phyloP scores from a whole-genome alignment of 139 green algal species.

The Chlamydomonas applanata region DNA sequence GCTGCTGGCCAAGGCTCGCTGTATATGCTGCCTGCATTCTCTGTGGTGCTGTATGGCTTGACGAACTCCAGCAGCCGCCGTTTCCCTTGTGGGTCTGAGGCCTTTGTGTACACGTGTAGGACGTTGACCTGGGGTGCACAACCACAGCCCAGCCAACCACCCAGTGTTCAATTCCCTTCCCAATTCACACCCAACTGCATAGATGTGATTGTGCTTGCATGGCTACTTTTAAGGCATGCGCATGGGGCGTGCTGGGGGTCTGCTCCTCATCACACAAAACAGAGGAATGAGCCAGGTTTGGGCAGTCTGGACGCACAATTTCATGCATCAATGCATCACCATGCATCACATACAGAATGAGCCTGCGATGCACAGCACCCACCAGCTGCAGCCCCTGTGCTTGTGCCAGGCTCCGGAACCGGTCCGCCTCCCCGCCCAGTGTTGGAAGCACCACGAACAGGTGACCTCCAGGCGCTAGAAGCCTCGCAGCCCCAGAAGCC shows the following conservation, averaged over 20 bases:
- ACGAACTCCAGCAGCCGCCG: conserved; percentile 7
- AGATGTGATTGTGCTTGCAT: neutral
- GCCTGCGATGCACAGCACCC: neutral
- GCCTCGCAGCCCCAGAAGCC: conserved; percentile 18
- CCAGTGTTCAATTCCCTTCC: neutral
- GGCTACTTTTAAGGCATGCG: neutral
- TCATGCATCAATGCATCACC: too few relatives aligned
- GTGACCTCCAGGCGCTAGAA: conserved; percentile 31
- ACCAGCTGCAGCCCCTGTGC: conserved; percentile 25
- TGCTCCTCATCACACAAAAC: neutral
- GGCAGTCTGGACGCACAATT: neutral
- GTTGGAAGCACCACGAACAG: conserved; percentile 37
- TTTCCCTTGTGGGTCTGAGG: neutral
- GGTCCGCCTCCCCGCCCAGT: conserved; percentile 8
- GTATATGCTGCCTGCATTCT: too few relatives aligned
- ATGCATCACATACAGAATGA: too few relatives aligned
- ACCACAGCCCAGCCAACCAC: too few relatives aligned
- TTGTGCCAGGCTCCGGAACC: conserved; percentile 13
- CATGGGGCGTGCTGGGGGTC: neutral
- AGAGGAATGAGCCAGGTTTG: neutral
- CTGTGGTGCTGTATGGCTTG: neutral
- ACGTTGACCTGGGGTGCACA: neutral
- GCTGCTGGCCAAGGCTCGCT: too few relatives aligned
- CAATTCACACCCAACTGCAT: neutral
- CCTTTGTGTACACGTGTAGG: neutral